phyloP scores from a whole-genome alignment of 2,329 filamentous ascomycete species.

The Apiospora kogelbergensis region DNA sequence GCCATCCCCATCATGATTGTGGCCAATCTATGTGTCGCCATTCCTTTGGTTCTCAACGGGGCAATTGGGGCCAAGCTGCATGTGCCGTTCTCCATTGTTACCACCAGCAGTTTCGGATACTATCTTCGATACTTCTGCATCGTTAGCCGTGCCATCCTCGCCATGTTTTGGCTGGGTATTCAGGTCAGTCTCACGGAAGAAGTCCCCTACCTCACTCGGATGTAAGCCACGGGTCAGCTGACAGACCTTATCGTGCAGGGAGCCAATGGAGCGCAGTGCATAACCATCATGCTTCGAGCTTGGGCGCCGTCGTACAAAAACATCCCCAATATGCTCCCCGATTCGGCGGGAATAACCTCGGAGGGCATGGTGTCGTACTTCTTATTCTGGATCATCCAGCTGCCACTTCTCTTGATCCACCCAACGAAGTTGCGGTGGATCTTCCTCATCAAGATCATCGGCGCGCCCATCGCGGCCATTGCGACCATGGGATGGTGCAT shows the following conservation, averaged over 20 bases:
- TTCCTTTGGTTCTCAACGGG: slow-evolving; percentile 50
- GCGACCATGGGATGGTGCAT: slow-evolving; percentile 65
- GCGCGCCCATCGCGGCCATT: slow-evolving; percentile 59
- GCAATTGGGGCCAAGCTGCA: slow-evolving; percentile 47
- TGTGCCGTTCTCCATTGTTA: slow-evolving; percentile 46
- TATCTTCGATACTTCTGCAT: slow-evolving; percentile 41
- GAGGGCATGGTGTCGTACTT: slow-evolving; percentile 51
- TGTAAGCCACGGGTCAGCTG: background rate
- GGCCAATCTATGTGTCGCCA: slow-evolving; percentile 60
- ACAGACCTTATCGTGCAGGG: slow-evolving; percentile 38
- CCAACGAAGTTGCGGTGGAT: slow-evolving; percentile 38
- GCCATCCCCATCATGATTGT: slow-evolving; percentile 46
- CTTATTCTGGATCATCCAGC: slow-evolving; percentile 49
- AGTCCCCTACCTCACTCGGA: background rate
- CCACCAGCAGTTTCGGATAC: slow-evolving; percentile 45
- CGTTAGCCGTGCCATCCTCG: slow-evolving; percentile 41
- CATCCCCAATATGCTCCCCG: slow-evolving; percentile 52
- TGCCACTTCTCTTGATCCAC: slow-evolving; percentile 31
- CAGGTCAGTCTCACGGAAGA: slow-evolving; percentile 21
- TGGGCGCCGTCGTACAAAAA: slow-evolving; percentile 56
- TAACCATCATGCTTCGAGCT: slow-evolving; percentile 42
- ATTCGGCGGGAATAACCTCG: slow-evolving; percentile 51
- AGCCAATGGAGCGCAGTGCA: slow-evolving; percentile 57
- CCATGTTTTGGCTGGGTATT: slow-evolving; percentile 62
- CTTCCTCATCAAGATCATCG: slow-evolving; percentile 49